A percentile compares a stretch with the other conserved stretches of the same genome.
Conservation (phyloP, 164 flowering plant genomes). For the Houttuynia cordata region DNA sequence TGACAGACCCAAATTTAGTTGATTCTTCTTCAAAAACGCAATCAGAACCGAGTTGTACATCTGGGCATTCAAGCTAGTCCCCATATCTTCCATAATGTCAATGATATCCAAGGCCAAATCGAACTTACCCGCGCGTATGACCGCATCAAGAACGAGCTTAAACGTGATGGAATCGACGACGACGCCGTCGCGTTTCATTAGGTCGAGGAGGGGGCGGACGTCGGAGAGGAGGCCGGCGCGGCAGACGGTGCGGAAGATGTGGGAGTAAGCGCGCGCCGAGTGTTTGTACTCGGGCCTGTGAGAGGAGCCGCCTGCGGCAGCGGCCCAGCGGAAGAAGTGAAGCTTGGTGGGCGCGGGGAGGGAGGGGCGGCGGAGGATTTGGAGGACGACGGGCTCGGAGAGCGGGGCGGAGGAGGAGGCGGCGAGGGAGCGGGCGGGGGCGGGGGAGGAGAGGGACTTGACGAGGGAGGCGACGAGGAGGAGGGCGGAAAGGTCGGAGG, state of each 20-base stretch:
- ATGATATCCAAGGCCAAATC: conserved; percentile 56
- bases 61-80: conserved; percentile 21
- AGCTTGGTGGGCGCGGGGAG: conserved; percentile 40
- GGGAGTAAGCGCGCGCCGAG: conserved; percentile 46
- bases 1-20: conserved; percentile 47
- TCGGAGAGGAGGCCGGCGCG: conserved; percentile 32
- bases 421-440: conserved; percentile 38
- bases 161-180: conserved; percentile 41
- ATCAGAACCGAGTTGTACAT: conserved; percentile 54
- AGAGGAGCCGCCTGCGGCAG: no score
- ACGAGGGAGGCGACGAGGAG: conserved; percentile 57
- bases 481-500: conserved; percentile 26
- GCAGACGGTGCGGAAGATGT: conserved; percentile 36
- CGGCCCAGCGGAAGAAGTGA: conserved; percentile 76
- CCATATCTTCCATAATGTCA: conserved; percentile 55
- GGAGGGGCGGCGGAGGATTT: conserved; percentile 37
- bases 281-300: conserved; percentile 39
- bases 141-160: conserved; percentile 52
- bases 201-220: conserved; percentile 30
- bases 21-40: conserved; percentile 56
- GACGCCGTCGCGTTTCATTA: conserved; percentile 55
- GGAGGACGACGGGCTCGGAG: conserved; percentile 55
- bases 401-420: conserved; percentile 29
- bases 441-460: conserved; percentile 50
- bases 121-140: conserved; percentile 41